A percentile compares a stretch with the other conserved stretches of the same genome.
Evolutionary conservation across 805 yeast species (phyloP).

Genomic region (Isabelozyma heimii): DNA sequence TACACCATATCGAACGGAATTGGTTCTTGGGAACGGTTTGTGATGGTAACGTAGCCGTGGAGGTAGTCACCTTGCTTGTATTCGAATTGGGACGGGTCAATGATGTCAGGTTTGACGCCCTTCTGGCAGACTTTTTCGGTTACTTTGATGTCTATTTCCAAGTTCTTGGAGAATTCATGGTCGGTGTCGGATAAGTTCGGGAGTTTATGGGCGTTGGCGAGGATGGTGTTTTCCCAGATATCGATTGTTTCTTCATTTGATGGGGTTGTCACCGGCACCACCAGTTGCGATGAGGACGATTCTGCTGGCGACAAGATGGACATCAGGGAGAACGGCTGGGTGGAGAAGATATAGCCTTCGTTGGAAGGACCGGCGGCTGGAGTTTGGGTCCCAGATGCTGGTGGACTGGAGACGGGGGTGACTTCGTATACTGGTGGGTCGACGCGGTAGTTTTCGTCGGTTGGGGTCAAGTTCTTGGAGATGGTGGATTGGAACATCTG

Average conservation of each 20-base stretch:
- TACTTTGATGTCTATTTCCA: slow-evolving; percentile 32
- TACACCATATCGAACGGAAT: slow-evolving; percentile 44
- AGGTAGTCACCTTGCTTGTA: slow-evolving; percentile 41
- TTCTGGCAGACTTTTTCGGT: slow-evolving; percentile 39
- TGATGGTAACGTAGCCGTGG: slow-evolving; percentile 42
- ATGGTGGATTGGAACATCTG: slow-evolving; percentile 44
- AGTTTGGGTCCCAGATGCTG: slow-evolving; percentile 9
- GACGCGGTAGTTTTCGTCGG: slow-evolving; percentile 36
- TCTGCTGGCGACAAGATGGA: neutral
- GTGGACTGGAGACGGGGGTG: slow-evolving; percentile 14
- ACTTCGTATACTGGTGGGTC: slow-evolving; percentile 40
- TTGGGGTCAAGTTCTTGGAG: slow-evolving; percentile 32
- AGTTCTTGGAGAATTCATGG: slow-evolving; percentile 22
- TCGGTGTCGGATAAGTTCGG: slow-evolving; percentile 31
- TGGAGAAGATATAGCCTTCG: slow-evolving; percentile 16
- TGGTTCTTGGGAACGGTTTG: slow-evolving; percentile 27
- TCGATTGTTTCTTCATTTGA: slow-evolving; percentile 22
- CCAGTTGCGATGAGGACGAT: too few species aligned
- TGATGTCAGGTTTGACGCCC: slow-evolving; percentile 33
- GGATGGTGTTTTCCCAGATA: slow-evolving; percentile 40
- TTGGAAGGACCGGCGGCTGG: slow-evolving; percentile 1
- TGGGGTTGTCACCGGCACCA: neutral
- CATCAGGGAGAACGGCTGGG: slow-evolving; percentile 2
- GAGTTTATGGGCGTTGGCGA: slow-evolving; percentile 40
- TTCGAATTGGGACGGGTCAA: slow-evolving; percentile 31